Evolutionary conservation across 768 basidiomycete species (phyloP), one percentile per base, ranked within the genome.

Genomic region (Serendipita sp.): DNA sequence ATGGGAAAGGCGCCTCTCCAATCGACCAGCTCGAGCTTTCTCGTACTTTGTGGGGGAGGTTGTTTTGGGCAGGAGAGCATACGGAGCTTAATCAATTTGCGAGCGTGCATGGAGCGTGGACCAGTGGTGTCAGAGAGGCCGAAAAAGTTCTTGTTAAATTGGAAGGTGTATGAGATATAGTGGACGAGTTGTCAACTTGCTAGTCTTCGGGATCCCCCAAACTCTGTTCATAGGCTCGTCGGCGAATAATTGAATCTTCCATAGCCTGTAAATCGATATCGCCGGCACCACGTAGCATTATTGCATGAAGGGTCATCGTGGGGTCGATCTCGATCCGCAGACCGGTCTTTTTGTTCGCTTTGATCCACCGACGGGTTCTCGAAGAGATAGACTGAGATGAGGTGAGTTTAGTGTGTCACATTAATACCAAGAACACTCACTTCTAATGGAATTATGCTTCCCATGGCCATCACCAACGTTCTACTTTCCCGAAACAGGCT

Each of bases 51-150:
- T 75, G 73, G 72, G 74, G 74, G 0, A 62, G 66, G 15, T 66
- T 76, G 23, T 73, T 74, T 3, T 77, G 74, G 27, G 76, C 76
- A 11, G 76, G 76, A 0, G 76, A 77, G 68, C 75, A 76, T 58
- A 77, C 76, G 8, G 75, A 74, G 63, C 65, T 75, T 63, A 72
- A 76, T 48, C 72, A 74, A 50, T 63, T 74, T 23, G 76, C 75
- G 6, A 70, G 68, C 36, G 74, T 75, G 10, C 70, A 72, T 2
- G 75, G 75, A 0, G 76, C 76, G 16, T 69, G 73, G 10, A 67
- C 71, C 40, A 74, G 72, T 63, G 76, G 76, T 0, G 33, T 66
- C 63, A 70, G 75, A 62, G 76, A 77, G 66, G 76, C 72, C 0
- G 66, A 62, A n/a, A 60, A 60, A n/a, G 34, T 60, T 50, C 37